phyloP scores from a whole-genome alignment of 2,329 filamentous ascomycete genomes.

The Chalara sp. region DNA sequence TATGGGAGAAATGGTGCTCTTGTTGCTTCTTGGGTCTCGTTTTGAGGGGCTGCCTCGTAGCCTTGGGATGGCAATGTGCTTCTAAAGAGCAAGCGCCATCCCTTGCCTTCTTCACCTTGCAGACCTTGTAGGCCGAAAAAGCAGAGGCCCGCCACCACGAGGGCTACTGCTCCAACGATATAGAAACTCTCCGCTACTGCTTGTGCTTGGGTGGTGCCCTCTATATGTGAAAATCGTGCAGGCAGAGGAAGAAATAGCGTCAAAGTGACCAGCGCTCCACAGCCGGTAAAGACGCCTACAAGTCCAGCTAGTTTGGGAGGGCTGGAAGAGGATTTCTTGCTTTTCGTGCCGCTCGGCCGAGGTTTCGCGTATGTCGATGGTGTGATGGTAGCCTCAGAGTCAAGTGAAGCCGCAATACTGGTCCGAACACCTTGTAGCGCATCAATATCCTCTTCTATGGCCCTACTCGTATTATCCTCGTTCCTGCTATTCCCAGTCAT shows the following conservation, averaged over 20 bases:
- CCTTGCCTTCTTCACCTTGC: constrained; percentile 71
- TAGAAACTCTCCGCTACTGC: constrained; percentile 85
- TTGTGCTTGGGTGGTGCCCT: constrained; percentile 64
- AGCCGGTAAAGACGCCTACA: constrained; percentile 88
- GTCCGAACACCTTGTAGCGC: constrained; percentile 33
- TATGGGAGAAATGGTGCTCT: constrained; percentile 41
- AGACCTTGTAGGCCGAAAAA: constrained; percentile 67
- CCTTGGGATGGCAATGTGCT: constrained; percentile 7
- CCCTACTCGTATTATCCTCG: constrained; percentile 16
- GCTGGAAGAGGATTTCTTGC: constrained; percentile 33
- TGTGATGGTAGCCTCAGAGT: constrained; percentile 70
- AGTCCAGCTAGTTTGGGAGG: constrained; percentile 69
- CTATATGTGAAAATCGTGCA: constrained; percentile 63
- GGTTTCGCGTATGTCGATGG: constrained; percentile 44
- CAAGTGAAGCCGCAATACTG: constrained; percentile 60
- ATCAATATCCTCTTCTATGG: neutral
- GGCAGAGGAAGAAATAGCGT: constrained; percentile 80
- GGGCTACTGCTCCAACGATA: constrained; percentile 66
- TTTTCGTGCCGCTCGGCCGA: constrained; percentile 9
- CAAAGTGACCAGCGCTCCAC: constrained; percentile 81
- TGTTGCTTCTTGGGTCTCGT: constrained; percentile 1
- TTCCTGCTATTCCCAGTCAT: constrained; percentile 42
- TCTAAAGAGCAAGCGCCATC: constrained; percentile 53
- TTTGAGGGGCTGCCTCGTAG: constrained; percentile 8
- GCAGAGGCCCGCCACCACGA: constrained; percentile 68